phyloP scores from a whole-genome alignment of 2,329 filamentous ascomycete species.

The Apiospora rasikravindrae region DNA sequence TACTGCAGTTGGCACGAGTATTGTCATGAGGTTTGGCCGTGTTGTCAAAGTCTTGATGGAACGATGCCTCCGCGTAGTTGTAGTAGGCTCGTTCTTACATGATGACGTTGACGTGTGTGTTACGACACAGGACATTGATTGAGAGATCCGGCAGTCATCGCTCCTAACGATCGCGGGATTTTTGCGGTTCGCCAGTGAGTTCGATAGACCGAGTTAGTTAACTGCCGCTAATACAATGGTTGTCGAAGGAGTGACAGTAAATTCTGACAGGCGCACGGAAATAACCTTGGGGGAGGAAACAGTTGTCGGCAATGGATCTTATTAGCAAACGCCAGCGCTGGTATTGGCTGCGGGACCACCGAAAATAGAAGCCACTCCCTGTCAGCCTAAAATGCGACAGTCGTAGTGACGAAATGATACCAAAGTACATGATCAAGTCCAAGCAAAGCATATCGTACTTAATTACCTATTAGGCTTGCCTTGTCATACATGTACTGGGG shows the following conservation, averaged over 20 bases:
- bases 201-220: not conserved
- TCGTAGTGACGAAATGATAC: not conserved
- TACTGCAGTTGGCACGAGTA: not conserved
- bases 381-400: not conserved
- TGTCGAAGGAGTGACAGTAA: not conserved
- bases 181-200: not conserved
- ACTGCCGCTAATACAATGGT: not conserved
- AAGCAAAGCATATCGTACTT: not conserved
- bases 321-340: not conserved
- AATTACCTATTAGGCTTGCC: not conserved
- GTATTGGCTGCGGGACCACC: not conserved
- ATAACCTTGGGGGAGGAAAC: not conserved
- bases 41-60: not conserved
- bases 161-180: not conserved
- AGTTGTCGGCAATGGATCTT: not conserved
- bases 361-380: slow-evolving; percentile 9
- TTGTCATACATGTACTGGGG: not conserved
- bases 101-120: not conserved
- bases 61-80: not conserved
- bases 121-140: not conserved
- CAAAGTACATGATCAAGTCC: not conserved
- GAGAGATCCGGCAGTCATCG: not conserved
- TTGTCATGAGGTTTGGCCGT: not conserved
- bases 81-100: not conserved
- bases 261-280: slow-evolving; percentile 1